A percentile compares a stretch with the other conserved stretches of the same genome.
These are phyloP conservation scores for Boletus sp. DNA, from an alignment of 768 basidiomycete species.

Conservation along the genomic window DNA sequence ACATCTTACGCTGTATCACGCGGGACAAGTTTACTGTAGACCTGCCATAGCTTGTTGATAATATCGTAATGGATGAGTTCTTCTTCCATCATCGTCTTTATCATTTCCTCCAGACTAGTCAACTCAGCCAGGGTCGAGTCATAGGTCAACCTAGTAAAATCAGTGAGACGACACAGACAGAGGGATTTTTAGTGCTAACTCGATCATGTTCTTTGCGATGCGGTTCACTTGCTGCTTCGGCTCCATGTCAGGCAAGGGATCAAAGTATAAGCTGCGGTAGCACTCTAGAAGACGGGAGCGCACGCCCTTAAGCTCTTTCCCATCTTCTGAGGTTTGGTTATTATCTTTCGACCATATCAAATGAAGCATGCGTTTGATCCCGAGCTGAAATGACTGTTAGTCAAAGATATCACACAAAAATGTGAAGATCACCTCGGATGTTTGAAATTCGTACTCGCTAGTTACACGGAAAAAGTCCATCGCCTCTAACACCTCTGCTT, in stretches of 20 bases:
- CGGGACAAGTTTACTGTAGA: constrained; percentile 67
- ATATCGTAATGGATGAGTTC: constrained; percentile 80
- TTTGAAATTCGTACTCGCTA: constrained; percentile 75
- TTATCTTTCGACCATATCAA: constrained; percentile 97
- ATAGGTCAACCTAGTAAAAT: constrained; percentile 69
- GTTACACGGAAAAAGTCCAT: constrained; percentile 89
- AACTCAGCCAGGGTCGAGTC: constrained; percentile 91
- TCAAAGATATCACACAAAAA: background rate
- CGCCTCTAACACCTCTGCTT: constrained; percentile 76
- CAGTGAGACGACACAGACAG: background rate
- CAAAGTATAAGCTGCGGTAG: constrained; percentile 86
- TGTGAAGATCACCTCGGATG: constrained; percentile 56
- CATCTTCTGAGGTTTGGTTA: constrained; percentile 69
- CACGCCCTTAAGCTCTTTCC: constrained; percentile 81
- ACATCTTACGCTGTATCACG: background rate
- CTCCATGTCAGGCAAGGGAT: constrained; percentile 66
- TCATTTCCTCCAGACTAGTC: constrained; percentile 94
- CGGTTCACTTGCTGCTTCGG: constrained; percentile 86
- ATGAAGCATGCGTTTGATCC: constrained; percentile 95
- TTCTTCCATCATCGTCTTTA: constrained; percentile 94
- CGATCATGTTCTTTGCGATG: constrained; percentile 96
- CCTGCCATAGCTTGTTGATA: constrained; percentile 90
- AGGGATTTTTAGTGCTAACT: constrained; percentile 48
- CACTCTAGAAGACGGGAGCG: constrained; percentile 84
- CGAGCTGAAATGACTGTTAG: constrained; percentile 46